These are phyloP conservation scores for Aspergillus brunneoviolaceus DNA, from an alignment of 2,329 filamentous ascomycete genomes.

Conservation along the genomic window DNA sequence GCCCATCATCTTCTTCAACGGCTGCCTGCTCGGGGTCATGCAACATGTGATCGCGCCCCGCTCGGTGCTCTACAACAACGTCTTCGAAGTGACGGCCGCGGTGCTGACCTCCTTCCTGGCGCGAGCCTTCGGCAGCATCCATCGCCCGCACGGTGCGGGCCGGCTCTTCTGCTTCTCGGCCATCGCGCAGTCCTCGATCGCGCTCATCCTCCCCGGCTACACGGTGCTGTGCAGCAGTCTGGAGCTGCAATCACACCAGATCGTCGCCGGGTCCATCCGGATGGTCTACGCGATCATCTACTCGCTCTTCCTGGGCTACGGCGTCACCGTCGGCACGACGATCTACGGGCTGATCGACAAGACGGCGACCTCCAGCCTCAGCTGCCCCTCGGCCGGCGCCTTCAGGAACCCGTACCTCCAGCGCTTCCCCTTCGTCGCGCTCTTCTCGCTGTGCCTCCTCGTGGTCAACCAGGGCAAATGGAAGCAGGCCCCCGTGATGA, in stretches of 20 bases:
- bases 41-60: slow-evolving; percentile 71
- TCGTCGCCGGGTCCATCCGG: slow-evolving; percentile 69
- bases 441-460: slow-evolving; percentile 70
- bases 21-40: slow-evolving; percentile 68
- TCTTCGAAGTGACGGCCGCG: slow-evolving; percentile 63
- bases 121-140: slow-evolving; percentile 65
- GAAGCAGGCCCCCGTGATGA: slow-evolving; percentile 73
- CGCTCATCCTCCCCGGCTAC: slow-evolving; percentile 69
- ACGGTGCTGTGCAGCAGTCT: slow-evolving; percentile 61
- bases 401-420: slow-evolving; percentile 40
- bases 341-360: slow-evolving; percentile 64
- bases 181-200: slow-evolving; percentile 69
- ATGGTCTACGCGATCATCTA: slow-evolving; percentile 76
- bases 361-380: slow-evolving; percentile 49
- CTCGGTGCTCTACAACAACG: slow-evolving; percentile 66
- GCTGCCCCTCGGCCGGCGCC: slow-evolving; percentile 40
- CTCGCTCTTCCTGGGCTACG: slow-evolving; percentile 69
- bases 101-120: slow-evolving; percentile 67
- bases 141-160: slow-evolving; percentile 27
- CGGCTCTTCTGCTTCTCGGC: slow-evolving; percentile 69
- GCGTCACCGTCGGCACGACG: slow-evolving; percentile 66
- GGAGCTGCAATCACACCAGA: slow-evolving; percentile 67
- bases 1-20: slow-evolving; percentile 72
- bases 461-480: slow-evolving; percentile 79
- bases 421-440: slow-evolving; percentile 69